Evolutionary conservation across 139 green algal species (phyloP).

Genomic region (Picochlorum costavermella): DNA sequence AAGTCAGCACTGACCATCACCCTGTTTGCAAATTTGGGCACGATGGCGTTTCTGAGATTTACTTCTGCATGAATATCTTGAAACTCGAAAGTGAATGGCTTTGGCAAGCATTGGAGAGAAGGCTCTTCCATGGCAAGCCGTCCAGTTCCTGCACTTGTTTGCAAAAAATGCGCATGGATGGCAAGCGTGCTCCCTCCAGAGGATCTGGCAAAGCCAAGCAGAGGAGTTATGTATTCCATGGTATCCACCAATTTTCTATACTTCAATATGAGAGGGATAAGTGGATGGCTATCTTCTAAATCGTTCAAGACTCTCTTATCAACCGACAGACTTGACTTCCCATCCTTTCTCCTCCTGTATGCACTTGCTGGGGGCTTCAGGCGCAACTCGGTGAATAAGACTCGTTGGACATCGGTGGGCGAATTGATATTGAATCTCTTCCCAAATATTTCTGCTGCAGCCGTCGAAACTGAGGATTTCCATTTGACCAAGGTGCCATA

Average conservation of each 20-base stretch:
- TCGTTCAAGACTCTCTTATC: slow-evolving; percentile 40
- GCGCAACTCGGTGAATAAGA: slow-evolving; percentile 9
- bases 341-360: slow-evolving; percentile 6
- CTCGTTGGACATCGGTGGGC: not conserved
- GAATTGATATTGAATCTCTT: not conserved
- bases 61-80: not conserved
- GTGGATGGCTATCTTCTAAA: slow-evolving; percentile 34
- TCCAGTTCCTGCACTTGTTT: slow-evolving; percentile 64
- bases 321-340: not conserved
- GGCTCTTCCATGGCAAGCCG: slow-evolving; percentile 72
- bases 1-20: slow-evolving; percentile 63
- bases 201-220: not conserved
- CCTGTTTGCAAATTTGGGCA: slow-evolving; percentile 1
- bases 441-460: not conserved
- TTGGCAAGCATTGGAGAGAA: slow-evolving; percentile 55
- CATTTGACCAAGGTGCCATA: not conserved
- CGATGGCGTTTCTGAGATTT: slow-evolving; percentile 3
- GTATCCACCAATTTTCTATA: slow-evolving; percentile 49
- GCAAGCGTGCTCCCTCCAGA: not conserved
- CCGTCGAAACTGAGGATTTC: not conserved
- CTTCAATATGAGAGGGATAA: slow-evolving; percentile 53
- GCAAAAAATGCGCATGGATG: slow-evolving; percentile 31
- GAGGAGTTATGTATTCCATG: not conserved
- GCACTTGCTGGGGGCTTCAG: slow-evolving; percentile 9
- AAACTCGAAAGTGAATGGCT: slow-evolving; percentile 18